These are phyloP conservation scores for Scedosporium apiospermum DNA, from an alignment of 2,329 filamentous ascomycete genomes.

Conservation along the genomic window DNA sequence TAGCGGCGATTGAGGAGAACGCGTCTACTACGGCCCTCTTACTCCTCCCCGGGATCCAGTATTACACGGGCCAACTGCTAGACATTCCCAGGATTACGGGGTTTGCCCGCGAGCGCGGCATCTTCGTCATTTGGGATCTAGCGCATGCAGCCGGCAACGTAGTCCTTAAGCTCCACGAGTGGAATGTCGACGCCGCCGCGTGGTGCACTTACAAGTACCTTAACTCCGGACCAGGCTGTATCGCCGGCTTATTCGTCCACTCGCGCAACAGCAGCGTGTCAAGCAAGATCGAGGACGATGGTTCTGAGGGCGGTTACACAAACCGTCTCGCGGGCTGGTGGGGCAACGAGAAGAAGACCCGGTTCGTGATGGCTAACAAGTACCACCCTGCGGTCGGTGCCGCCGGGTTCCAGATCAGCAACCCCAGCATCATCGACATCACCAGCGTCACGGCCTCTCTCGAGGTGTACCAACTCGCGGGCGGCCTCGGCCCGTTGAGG, in stretches of 20 bases:
- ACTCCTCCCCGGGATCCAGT: slow-evolving; percentile 80
- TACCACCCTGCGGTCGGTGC: slow-evolving; percentile 74
- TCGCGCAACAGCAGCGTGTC: slow-evolving; percentile 55
- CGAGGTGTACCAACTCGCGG: slow-evolving; percentile 57
- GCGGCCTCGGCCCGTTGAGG: slow-evolving; percentile 51
- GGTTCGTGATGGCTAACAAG: slow-evolving; percentile 76
- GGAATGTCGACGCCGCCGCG: slow-evolving; percentile 83
- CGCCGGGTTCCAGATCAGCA: slow-evolving; percentile 75
- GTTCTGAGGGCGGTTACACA: slow-evolving; percentile 34
- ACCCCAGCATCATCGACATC: slow-evolving; percentile 63
- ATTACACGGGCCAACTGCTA: slow-evolving; percentile 83
- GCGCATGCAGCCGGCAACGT: slow-evolving; percentile 84
- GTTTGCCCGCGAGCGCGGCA: slow-evolving; percentile 60
- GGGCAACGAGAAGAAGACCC: slow-evolving; percentile 64
- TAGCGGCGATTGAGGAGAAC: slow-evolving; percentile 65
- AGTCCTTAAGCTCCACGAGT: slow-evolving; percentile 69
- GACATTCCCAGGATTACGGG: slow-evolving; percentile 73
- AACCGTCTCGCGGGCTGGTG: slow-evolving; percentile 78
- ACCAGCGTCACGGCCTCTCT: slow-evolving; percentile 62
- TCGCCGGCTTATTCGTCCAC: slow-evolving; percentile 75
- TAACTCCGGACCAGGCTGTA: slow-evolving; percentile 74
- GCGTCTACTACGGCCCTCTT: slow-evolving; percentile 64
- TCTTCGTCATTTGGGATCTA: slow-evolving; percentile 78
- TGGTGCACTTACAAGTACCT: slow-evolving; percentile 97
- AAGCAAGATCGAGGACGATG: slow-evolving; percentile 19